A percentile compares a stretch with the other conserved stretches of the same genome.
Conservation (phyloP, 2,329 filamentous ascomycete species). For the Colletotrichum cuscutae region DNA sequence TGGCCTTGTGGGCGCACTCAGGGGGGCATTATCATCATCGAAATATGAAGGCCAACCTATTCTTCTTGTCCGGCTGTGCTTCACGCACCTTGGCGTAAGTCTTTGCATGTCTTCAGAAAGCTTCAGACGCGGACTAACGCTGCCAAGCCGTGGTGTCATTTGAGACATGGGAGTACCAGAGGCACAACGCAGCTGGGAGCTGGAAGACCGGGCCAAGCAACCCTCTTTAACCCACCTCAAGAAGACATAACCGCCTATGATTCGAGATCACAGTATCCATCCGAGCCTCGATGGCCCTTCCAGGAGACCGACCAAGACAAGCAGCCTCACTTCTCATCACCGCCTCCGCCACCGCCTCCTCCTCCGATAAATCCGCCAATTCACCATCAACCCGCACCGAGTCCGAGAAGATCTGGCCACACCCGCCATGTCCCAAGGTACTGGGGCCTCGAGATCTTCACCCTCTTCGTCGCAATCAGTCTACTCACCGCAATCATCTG, state of each 20-base stretch:
- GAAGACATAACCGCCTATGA: background rate
- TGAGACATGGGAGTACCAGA: background rate
- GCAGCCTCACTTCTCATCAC: background rate
- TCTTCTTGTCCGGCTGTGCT: background rate
- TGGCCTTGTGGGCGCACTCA: background rate
- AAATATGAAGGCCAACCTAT: background rate
- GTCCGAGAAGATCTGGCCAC: background rate
- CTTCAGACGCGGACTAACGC: background rate
- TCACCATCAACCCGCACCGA: background rate
- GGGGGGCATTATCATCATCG: background rate
- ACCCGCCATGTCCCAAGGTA: slow-evolving; percentile 17
- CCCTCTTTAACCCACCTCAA: background rate
- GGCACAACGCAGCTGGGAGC: slow-evolving; percentile 16
- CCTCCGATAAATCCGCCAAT: no score
- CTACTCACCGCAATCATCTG: slow-evolving; percentile 23
- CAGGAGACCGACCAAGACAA: background rate
- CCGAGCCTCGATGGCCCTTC: slow-evolving; percentile 14
- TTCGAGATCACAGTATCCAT: background rate
- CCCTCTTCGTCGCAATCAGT: background rate
- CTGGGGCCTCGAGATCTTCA: slow-evolving; percentile 24
- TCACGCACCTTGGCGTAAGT: background rate
- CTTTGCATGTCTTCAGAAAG: background rate
- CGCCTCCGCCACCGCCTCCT: background rate
- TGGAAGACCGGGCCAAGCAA: slow-evolving; percentile 10
- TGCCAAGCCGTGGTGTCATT: background rate